These are phyloP conservation scores for Rhinocladiella similis DNA, from an alignment of 2,329 filamentous ascomycete species.

Conservation along the genomic window DNA sequence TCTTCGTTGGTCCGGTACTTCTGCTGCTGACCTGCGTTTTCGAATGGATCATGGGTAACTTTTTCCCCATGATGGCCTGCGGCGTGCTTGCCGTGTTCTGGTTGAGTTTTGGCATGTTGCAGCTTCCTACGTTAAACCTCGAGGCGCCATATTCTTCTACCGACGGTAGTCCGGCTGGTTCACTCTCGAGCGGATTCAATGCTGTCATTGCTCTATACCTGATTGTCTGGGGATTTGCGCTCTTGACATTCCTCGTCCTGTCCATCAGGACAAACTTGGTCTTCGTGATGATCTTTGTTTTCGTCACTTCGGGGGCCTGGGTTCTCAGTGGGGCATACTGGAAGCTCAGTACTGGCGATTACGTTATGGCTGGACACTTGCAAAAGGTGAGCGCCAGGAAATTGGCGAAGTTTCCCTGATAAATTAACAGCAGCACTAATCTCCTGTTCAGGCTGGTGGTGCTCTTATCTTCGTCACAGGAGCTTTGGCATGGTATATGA, in stretches of 20 bases:
- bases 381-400: constrained; percentile 10
- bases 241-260: constrained; percentile 15
- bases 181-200: constrained; percentile 10
- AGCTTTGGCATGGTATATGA: constrained; percentile 14
- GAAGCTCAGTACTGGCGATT: constrained; percentile 14
- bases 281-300: constrained; percentile 13
- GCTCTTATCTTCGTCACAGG: constrained; percentile 14
- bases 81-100: constrained; percentile 15
- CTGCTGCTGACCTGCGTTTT: constrained; percentile 7
- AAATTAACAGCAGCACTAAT: neutral
- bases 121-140: constrained; percentile 13
- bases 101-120: constrained; percentile 13
- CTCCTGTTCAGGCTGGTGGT: constrained; percentile 9
- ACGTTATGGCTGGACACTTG: constrained; percentile 2
- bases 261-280: constrained; percentile 14
- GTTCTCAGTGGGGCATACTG: constrained; percentile 17
- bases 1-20: constrained; percentile 16
- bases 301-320: constrained; percentile 9
- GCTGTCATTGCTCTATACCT: constrained; percentile 17
- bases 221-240: constrained; percentile 17
- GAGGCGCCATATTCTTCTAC: constrained; percentile 8
- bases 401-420: too few species aligned
- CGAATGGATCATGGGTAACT: constrained; percentile 15
- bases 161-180: neutral
- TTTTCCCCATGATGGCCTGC: constrained; percentile 14